Percentiles rank a stretch among this genome's conserved stretches.
Conservation (phyloP, 805 yeast genomes). For the Blastobotrys peoriensis region DNA sequence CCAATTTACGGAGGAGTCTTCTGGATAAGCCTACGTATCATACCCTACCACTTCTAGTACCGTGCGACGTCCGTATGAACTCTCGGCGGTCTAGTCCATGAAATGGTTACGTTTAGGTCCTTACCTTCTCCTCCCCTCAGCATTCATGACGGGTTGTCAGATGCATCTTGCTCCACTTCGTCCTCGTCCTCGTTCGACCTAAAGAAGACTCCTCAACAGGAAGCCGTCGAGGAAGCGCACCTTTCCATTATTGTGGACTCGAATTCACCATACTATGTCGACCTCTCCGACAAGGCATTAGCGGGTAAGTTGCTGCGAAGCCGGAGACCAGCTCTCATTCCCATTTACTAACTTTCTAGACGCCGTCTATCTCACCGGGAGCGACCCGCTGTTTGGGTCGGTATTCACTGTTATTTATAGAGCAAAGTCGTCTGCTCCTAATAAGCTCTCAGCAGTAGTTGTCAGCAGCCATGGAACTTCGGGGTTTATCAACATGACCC, state of each 20-base stretch:
- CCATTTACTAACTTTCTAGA: slow-evolving; percentile 11
- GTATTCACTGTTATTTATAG: slow-evolving; percentile 32
- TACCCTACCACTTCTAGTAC: no score
- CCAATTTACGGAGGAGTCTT: no score
- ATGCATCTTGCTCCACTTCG: not conserved
- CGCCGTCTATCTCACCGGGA: slow-evolving; percentile 34
- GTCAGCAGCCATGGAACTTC: slow-evolving; percentile 53
- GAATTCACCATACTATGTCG: slow-evolving; percentile 29
- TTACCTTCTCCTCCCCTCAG: not conserved
- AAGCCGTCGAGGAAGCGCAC: not conserved
- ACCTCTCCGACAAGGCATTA: slow-evolving; percentile 20
- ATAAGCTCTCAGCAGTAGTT: slow-evolving; percentile 27
- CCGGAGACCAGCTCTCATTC: not conserved
- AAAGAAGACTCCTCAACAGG: not conserved
- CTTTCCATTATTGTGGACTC: slow-evolving; percentile 23
- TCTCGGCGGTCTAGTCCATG: not conserved
- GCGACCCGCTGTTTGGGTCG: slow-evolving; percentile 31
- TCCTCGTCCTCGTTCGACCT: not conserved
- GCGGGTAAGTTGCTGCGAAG: slow-evolving; percentile 12
- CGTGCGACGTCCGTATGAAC: no score
- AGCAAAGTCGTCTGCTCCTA: slow-evolving; percentile 13
- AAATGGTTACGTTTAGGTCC: not conserved
- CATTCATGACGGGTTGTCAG: not conserved
- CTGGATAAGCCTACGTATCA: no score
- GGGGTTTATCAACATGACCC: slow-evolving; percentile 50